These are phyloP conservation scores for Graphilbum ipis-grandicollis DNA, from an alignment of 2,329 filamentous ascomycete species.

Conservation along the genomic window DNA sequence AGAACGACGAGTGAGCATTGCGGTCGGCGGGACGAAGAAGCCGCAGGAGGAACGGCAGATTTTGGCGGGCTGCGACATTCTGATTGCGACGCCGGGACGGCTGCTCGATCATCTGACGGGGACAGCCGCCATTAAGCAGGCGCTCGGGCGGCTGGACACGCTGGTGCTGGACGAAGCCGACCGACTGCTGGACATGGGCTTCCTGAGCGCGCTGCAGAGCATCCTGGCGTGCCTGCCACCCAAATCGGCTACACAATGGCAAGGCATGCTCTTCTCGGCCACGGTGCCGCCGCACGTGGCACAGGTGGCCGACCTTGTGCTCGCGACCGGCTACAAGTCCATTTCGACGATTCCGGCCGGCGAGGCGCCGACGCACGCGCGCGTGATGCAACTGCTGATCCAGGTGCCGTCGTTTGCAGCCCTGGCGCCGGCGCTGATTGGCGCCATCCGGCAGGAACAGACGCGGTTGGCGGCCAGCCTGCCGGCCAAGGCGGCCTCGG, in stretches of 20 bases:
- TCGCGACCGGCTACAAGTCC: conserved; percentile 58
- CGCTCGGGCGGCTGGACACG: conserved; percentile 53
- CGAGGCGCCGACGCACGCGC: conserved; percentile 59
- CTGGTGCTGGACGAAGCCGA: conserved; percentile 75
- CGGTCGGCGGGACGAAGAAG: conserved; percentile 68
- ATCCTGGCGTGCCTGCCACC: conserved; percentile 56
- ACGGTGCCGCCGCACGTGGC: conserved; percentile 69
- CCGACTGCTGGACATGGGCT: conserved; percentile 67
- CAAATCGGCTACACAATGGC: conserved; percentile 37
- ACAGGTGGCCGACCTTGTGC: conserved; percentile 50
- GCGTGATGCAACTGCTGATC: conserved; percentile 57
- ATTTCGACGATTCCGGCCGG: conserved; percentile 63
- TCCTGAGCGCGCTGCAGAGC: conserved; percentile 60
- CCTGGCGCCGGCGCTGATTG: conserved; percentile 40
- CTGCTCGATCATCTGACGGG: conserved; percentile 64
- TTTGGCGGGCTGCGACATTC: conserved; percentile 55
- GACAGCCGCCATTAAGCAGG: conserved; percentile 48
- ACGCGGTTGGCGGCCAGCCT: conserved; percentile 8
- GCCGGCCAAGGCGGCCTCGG: conserved; percentile 9
- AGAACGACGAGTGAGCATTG: conserved; percentile 56
- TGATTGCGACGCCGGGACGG: conserved; percentile 68
- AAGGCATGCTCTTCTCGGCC: conserved; percentile 72
- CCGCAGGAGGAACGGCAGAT: conserved; percentile 54
- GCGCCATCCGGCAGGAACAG: conserved; percentile 31
- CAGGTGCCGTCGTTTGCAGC: conserved; percentile 53